These are phyloP conservation scores for Cladosporium sp. DNA, from an alignment of 2,329 filamentous ascomycete genomes.

Conservation along the genomic window DNA sequence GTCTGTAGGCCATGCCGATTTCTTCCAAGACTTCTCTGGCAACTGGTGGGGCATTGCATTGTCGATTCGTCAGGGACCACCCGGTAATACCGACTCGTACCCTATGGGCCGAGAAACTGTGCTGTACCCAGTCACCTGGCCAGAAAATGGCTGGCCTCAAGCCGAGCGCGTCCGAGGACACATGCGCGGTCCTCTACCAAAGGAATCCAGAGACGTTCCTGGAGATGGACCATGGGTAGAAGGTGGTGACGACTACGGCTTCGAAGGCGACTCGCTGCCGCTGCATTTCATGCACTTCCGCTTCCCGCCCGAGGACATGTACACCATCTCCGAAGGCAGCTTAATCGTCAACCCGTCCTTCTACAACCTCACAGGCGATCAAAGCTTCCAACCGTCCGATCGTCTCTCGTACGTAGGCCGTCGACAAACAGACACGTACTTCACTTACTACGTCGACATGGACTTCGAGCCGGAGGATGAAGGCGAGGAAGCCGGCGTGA, in stretches of 20 bases:
- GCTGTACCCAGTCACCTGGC: conserved; percentile 48
- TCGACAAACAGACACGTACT: conserved; percentile 53
- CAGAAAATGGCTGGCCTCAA: conserved; percentile 36
- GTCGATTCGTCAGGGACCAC: conserved; percentile 40
- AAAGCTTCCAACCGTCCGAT: conserved; percentile 5
- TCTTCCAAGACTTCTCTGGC: conserved; percentile 49
- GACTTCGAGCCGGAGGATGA: conserved; percentile 36
- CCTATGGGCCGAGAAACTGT: conserved; percentile 55
- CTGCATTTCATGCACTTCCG: conserved; percentile 56
- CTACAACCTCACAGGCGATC: conserved; percentile 51
- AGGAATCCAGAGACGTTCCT: conserved; percentile 30
- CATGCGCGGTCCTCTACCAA: conserved; percentile 43
- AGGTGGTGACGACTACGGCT: conserved; percentile 45
- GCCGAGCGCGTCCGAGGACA: conserved; percentile 41
- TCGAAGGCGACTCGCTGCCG: conserved; percentile 45
- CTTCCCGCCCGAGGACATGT: conserved; percentile 43
- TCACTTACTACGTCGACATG: conserved; percentile 48
- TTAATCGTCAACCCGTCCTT: conserved; percentile 47
- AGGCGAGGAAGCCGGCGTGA: conserved; percentile 51
- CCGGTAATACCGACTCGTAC: conserved; percentile 37
- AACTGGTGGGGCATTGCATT: conserved; percentile 54
- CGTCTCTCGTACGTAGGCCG: conserved; percentile 52
- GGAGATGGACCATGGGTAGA: conserved; percentile 42
- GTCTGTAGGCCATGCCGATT: conserved; percentile 54
- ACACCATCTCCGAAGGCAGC: conserved; percentile 39